Conservation (phyloP, 2,329 filamentous ascomycete genomes). For the Diaporthe vexans region DNA sequence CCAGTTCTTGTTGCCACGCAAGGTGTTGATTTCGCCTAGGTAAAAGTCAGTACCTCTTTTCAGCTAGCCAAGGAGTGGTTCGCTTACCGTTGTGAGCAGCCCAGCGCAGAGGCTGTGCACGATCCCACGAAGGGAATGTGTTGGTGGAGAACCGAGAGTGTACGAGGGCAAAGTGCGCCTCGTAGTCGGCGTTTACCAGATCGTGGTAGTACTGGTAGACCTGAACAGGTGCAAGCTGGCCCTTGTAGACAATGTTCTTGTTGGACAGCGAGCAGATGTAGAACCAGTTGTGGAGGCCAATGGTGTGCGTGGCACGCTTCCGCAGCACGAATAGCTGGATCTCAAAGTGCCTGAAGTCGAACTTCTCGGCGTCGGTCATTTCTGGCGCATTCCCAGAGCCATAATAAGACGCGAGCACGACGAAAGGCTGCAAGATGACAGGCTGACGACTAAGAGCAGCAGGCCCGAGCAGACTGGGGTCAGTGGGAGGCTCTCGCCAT, state of each 20-base stretch:
- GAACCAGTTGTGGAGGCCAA: slow-evolving; percentile 98
- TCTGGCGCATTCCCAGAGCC: slow-evolving; percentile 85
- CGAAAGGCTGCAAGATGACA: slow-evolving; percentile 94
- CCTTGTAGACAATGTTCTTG: slow-evolving; percentile 99
- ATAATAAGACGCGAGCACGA: slow-evolving; percentile 89
- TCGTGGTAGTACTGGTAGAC: slow-evolving; percentile 99
- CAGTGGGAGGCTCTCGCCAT: slow-evolving; percentile 95
- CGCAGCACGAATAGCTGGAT: slow-evolving; percentile 93
- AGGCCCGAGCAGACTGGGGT: slow-evolving; percentile 92
- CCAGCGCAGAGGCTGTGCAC: slow-evolving; percentile 95
- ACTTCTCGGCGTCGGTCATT: slow-evolving; percentile 81
- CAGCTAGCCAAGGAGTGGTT: slow-evolving; percentile 40
- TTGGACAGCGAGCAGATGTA: slow-evolving; percentile 97
- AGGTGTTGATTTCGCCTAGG: slow-evolving; percentile 89
- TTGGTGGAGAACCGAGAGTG: slow-evolving; percentile 99
- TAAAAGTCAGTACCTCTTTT: slow-evolving; percentile 42
- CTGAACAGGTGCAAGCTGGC: slow-evolving; percentile 92
- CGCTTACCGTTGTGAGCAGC: slow-evolving; percentile 90
- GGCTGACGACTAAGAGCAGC: slow-evolving; percentile 95
- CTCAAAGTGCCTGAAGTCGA: slow-evolving; percentile 90
- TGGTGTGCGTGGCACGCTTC: slow-evolving; percentile 94
- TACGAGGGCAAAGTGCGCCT: slow-evolving; percentile 95
- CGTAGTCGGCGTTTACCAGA: slow-evolving; percentile 95
- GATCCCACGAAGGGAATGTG: slow-evolving; percentile 98
- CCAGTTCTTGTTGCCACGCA: slow-evolving; percentile 99